phyloP scores from a whole-genome alignment of 768 basidiomycete genomes.

The Tricholoma bakamatsutake region DNA sequence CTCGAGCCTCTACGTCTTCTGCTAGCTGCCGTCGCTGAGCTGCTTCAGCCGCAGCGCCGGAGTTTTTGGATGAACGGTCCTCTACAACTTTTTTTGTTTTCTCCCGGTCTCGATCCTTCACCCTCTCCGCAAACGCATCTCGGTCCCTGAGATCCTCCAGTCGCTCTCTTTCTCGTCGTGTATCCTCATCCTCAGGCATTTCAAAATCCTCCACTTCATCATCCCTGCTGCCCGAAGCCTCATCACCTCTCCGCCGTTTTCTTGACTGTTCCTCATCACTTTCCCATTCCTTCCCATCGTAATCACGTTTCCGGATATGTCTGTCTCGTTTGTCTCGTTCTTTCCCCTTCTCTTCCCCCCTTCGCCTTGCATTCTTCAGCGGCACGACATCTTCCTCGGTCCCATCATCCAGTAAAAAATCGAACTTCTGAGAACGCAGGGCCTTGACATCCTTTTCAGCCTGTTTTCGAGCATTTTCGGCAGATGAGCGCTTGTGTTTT shows the following conservation, averaged over 20 bases:
- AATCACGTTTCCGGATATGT: slow-evolving; percentile 74
- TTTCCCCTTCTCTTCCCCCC: slow-evolving; percentile 40
- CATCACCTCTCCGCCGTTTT: slow-evolving; percentile 57
- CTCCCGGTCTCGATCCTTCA: slow-evolving; percentile 77
- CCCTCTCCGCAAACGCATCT: slow-evolving; percentile 89
- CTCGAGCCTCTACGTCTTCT: slow-evolving; percentile 63
- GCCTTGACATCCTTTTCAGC: slow-evolving; percentile 73
- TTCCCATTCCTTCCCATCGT: slow-evolving; percentile 81
- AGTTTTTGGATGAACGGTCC: slow-evolving; percentile 77
- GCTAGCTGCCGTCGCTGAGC: slow-evolving; percentile 75
- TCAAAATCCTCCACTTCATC: slow-evolving; percentile 41
- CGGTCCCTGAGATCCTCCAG: slow-evolving; percentile 77
- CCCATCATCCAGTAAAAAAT: slow-evolving; percentile 81
- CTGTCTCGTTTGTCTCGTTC: slow-evolving; percentile 52
- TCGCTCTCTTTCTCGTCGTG: slow-evolving; percentile 65
- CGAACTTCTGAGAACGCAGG: slow-evolving; percentile 67
- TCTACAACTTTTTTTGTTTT: slow-evolving; percentile 87
- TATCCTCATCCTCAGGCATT: slow-evolving; percentile 63
- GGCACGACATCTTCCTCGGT: slow-evolving; percentile 35
- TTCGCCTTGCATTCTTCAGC: slow-evolving; percentile 35
- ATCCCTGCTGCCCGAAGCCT: slow-evolving; percentile 24
- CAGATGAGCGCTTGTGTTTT: slow-evolving; percentile 54
- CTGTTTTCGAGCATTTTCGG: slow-evolving; percentile 48
- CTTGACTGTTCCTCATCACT: slow-evolving; percentile 77
- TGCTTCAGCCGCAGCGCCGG: slow-evolving; percentile 77